phyloP scores from a whole-genome alignment of 2,329 filamentous ascomycete species.

The Amylocarpus encephaloides region DNA sequence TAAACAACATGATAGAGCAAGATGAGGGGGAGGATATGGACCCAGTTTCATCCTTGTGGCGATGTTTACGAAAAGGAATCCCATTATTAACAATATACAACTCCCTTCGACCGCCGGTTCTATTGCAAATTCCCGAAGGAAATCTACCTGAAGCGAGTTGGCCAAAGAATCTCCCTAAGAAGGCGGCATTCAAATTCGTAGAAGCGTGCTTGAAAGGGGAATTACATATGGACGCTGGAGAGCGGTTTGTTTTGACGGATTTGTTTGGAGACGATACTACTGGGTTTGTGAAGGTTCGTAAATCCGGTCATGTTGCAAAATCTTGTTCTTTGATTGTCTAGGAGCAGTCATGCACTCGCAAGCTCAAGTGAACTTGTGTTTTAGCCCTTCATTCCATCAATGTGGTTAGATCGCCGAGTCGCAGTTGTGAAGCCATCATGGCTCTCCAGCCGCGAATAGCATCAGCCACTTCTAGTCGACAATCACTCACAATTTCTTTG shows the following conservation, averaged over 20 bases:
- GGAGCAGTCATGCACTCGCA: too few species aligned
- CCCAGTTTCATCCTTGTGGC: conserved; percentile 88
- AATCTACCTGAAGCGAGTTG: conserved; percentile 62
- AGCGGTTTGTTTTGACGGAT: conserved; percentile 89
- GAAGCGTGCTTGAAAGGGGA: conserved; percentile 75
- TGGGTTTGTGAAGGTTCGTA: conserved; percentile 81
- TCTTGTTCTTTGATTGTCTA: not conserved
- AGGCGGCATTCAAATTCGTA: conserved; percentile 86
- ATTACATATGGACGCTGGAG: conserved; percentile 68
- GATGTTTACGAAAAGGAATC: conserved; percentile 73
- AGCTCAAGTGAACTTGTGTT: too few species aligned
- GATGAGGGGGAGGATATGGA: conserved; percentile 61
- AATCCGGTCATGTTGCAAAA: not conserved
- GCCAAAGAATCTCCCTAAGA: conserved; percentile 77
- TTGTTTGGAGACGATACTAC: conserved; percentile 91
- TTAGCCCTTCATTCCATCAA: too few species aligned
- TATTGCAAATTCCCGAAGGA: conserved; percentile 60
- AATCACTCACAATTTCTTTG: too few species aligned
- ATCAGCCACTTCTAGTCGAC: too few species aligned
- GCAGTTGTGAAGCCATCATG: too few species aligned
- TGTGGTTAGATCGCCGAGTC: too few species aligned
- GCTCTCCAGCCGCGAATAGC: too few species aligned
- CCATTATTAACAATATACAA: conserved; percentile 90
- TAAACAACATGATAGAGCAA: conserved; percentile 66
- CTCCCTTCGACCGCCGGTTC: conserved; percentile 63